Conservation (phyloP, 139 green algal genomes). For the Mychonastes homosphaera region DNA sequence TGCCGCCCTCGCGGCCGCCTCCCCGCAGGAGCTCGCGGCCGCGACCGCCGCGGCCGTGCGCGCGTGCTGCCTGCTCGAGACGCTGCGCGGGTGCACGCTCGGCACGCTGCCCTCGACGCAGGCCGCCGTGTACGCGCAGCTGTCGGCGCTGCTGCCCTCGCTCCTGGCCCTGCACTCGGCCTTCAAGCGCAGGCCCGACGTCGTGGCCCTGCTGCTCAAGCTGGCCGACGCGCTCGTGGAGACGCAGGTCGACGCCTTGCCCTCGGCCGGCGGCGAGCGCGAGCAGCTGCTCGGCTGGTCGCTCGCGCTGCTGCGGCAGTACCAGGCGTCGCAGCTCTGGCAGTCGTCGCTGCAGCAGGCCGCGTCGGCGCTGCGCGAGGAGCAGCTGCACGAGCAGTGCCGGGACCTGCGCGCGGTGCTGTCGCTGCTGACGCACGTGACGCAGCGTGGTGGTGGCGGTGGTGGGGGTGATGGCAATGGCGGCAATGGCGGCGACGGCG, state of each 20-base stretch:
- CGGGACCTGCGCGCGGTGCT: conserved; percentile 69
- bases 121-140: conserved; percentile 26
- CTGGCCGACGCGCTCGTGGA: conserved; percentile 65
- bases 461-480: conserved; percentile 19
- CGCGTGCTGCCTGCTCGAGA: conserved; percentile 47
- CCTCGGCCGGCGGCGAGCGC: conserved; percentile 19
- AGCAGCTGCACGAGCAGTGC: conserved; percentile 35
- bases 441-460: conserved; percentile 28
- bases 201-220: conserved; percentile 61
- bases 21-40: conserved; percentile 14
- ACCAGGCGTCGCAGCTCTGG: conserved; percentile 22
- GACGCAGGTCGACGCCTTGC: conserved; percentile 46
- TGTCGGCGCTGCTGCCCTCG: conserved; percentile 25
- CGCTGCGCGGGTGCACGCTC: conserved; percentile 44
- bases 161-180: conserved; percentile 26
- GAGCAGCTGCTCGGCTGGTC: conserved; percentile 23
- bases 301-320: conserved; percentile 28
- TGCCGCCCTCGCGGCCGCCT: conserved; percentile 14
- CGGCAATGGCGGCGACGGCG: conserved; percentile 7
- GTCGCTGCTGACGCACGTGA: conserved; percentile 66
- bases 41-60: conserved; percentile 16
- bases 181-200: conserved; percentile 27
- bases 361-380: conserved; percentile 18
- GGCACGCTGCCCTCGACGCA: conserved; percentile 36
- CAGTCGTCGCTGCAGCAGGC: conserved; percentile 21